Evolutionary conservation across 1,284 basidiomycete genomes (phyloP).

Genomic region (Ustilago shanxiensis): DNA sequence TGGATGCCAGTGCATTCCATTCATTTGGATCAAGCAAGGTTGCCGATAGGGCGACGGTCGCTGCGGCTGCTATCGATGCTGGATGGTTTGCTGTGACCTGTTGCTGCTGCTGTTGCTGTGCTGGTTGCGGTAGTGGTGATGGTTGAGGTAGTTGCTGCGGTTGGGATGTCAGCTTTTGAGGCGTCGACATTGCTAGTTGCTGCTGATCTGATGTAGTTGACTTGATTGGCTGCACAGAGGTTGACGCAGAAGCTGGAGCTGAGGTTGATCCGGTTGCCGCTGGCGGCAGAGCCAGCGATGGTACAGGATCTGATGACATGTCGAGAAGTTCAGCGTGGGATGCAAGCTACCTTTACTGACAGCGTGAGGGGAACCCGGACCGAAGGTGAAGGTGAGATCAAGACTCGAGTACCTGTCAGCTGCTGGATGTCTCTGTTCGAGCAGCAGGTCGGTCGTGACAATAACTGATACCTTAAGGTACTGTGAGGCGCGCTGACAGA

Average conservation of each 20-base stretch:
- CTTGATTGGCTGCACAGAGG: slow-evolving; percentile 2
- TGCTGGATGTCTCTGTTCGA: background rate
- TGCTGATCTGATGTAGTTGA: slow-evolving; percentile 17
- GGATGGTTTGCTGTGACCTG: slow-evolving; percentile 47
- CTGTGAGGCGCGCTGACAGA: background rate
- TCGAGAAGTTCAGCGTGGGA: background rate
- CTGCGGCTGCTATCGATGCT: slow-evolving; percentile 49
- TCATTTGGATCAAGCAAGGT: slow-evolving; percentile 49
- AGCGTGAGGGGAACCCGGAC: background rate
- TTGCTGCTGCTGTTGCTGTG: slow-evolving; percentile 27
- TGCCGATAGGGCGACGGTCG: slow-evolving; percentile 45
- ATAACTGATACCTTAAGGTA: background rate
- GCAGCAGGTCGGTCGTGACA: background rate
- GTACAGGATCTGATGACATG: slow-evolving; percentile 34
- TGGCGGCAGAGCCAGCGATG: slow-evolving; percentile 34
- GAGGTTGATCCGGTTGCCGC: slow-evolving; percentile 6
- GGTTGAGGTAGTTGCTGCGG: slow-evolving; percentile 5
- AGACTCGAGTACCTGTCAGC: background rate
- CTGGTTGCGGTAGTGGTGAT: slow-evolving; percentile 9
- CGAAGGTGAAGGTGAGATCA: background rate
- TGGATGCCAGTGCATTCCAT: slow-evolving; percentile 52
- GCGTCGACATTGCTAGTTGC: slow-evolving; percentile 16
- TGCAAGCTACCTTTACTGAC: background rate
- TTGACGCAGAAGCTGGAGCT: background rate
- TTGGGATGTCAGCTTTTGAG: slow-evolving; percentile 14